Percentiles rank a stretch among this genome's conserved stretches.
Conservation (phyloP, 495 filamentous ascomycete genomes). For the Immersiella caudata region DNA sequence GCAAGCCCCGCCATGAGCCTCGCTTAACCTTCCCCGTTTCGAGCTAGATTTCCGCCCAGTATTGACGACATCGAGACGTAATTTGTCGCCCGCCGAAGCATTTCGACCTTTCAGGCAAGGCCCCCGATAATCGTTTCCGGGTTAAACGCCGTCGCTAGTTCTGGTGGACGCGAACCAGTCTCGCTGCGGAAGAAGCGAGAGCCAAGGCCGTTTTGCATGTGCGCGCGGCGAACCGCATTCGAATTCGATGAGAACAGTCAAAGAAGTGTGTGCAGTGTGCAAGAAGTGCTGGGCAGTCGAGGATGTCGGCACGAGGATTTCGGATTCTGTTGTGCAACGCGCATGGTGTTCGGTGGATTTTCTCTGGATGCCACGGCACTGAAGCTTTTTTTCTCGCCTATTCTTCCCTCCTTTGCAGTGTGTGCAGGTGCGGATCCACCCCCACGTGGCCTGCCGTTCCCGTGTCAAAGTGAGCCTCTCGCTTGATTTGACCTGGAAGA, state of each 20-base stretch:
- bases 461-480: not conserved
- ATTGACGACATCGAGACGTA: conserved; percentile 5
- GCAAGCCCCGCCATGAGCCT: not conserved
- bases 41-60: not conserved
- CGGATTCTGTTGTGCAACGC: too few relatives aligned
- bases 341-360: not conserved
- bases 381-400: not conserved
- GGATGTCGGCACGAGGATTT: too few relatives aligned
- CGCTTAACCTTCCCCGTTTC: conserved; percentile 22
- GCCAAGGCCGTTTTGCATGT: not conserved
- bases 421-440: not conserved
- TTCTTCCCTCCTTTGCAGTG: not conserved
- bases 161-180: conserved; percentile 1
- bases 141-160: conserved; percentile 23
- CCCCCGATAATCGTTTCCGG: conserved; percentile 12
- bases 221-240: too few relatives aligned
- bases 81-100: not conserved
- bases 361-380: too few relatives aligned
- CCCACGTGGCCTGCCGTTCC: not conserved
- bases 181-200: not conserved
- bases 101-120: not conserved
- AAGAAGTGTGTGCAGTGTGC: too few relatives aligned
- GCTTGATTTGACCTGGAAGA: conserved; percentile 1
- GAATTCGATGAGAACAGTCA: too few relatives aligned
- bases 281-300: too few relatives aligned